Percentiles rank a stretch among this genome's conserved stretches.
These are phyloP conservation scores for Rhizopus delemar DNA, from an alignment of 371 early-diverging fungal genomes.

Conservation along the genomic window DNA sequence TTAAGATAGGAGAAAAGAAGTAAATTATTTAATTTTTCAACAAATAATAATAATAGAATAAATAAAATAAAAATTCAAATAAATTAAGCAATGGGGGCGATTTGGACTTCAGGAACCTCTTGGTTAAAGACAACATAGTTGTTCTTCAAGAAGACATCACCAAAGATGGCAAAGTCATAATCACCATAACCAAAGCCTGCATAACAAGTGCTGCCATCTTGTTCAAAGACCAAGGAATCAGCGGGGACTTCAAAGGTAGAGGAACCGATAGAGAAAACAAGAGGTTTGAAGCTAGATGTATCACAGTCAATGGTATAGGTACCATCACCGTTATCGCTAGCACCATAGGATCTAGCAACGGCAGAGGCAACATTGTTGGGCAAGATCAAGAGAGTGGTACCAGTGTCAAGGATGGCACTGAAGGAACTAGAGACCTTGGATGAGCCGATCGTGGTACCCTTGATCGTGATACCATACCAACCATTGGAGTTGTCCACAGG, in stretches of 20 bases:
- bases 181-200: slow-evolving; percentile 24
- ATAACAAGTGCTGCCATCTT: slow-evolving; percentile 11
- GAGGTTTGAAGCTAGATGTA: slow-evolving; percentile 17
- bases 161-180: slow-evolving; percentile 34
- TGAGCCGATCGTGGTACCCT: slow-evolving; percentile 22
- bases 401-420: slow-evolving; percentile 60
- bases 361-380: slow-evolving; percentile 37
- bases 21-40: too few relatives aligned
- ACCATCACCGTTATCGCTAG: slow-evolving; percentile 26
- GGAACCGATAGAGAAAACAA: slow-evolving; percentile 17
- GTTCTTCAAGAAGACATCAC: slow-evolving; percentile 51
- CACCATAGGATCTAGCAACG: slow-evolving; percentile 19
- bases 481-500: slow-evolving; percentile 39
- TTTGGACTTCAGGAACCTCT: slow-evolving; percentile 21
- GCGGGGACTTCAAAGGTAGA: slow-evolving; percentile 19
- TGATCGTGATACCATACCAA: slow-evolving; percentile 51
- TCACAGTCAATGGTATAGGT: slow-evolving; percentile 23
- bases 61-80: background rate
- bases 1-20: too few relatives aligned
- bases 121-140: slow-evolving; percentile 46
- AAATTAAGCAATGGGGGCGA: slow-evolving; percentile 13
- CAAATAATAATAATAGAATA: too few relatives aligned
- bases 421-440: slow-evolving; percentile 9
- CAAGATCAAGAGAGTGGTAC: slow-evolving; percentile 61
- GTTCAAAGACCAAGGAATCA: slow-evolving; percentile 18